Evolutionary conservation across 768 basidiomycete genomes (phyloP), one percentile per base, ranked within the genome.

Genomic region (Punctularia strigosozonata): DNA sequence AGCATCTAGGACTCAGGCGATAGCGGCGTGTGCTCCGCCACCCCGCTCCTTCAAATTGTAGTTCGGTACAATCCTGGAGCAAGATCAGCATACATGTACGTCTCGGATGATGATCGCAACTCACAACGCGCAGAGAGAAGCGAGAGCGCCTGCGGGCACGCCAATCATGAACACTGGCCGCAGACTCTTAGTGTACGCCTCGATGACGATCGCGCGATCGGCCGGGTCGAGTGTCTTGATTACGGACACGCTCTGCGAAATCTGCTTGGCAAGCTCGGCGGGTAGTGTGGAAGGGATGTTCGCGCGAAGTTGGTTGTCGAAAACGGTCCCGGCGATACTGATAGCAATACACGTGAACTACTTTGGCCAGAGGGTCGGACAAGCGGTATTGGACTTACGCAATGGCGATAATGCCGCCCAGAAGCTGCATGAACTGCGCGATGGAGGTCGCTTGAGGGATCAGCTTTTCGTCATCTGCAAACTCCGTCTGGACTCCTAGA

Each of bases 401-500:
- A 30, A 30, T 30, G 28, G 10, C 28, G 10, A 30, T 10, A 10
- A 30, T 15, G 10, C 28, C 28, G 15, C 28, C 28, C 10, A 15
- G 10, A 30, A 30, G 10, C 28, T 30, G 28, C 10, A 10, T 43
- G 38, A 51, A 52, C 7, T 42, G 40, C 15, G 50, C 36, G 31
- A 56, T 36, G 5, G 51, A 46, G 2, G 50, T 55, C 10, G 48
- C 50, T 41, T 49, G 50, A 6, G 51, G 48, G 20, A 53, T 44
- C 15, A 46, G 39, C 23, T 44, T 39, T 39, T 48, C 43, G 2
- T 48, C 33, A 18, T 45, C 41, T 17, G 42, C 51, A 28, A 39
- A 55, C 34, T 53, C 53, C 6, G 52, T n/a, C n/a, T n/a, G n/a
- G 46, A 30, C 28, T 15, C 10, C 28, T 10, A 30, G 10, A 36